Evolutionary conservation across 257 asterid species (phyloP).

Genomic region (Paulownia fortunei): DNA sequence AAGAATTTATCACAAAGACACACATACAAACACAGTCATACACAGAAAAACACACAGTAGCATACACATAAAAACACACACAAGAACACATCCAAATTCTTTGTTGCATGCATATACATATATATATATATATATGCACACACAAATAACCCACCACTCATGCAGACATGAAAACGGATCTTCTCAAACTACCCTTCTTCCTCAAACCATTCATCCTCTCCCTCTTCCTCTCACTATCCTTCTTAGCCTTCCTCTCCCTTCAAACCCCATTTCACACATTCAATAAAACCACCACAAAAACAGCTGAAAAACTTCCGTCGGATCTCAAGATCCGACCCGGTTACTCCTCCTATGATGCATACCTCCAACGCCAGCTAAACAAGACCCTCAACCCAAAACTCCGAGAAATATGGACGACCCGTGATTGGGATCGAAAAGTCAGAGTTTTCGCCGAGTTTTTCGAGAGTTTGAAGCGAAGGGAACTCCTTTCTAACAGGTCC

Average conservation of each 20-base stretch:
- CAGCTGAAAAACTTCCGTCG: slow-evolving; percentile 35
- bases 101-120: too few relatives aligned
- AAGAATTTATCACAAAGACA: too few relatives aligned
- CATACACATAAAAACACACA: too few relatives aligned
- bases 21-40: too few relatives aligned
- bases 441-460: slow-evolving; percentile 69
- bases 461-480: slow-evolving; percentile 45
- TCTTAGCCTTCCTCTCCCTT: slow-evolving; percentile 52
- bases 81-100: too few relatives aligned
- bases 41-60: too few relatives aligned
- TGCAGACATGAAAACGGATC: slow-evolving; percentile 54
- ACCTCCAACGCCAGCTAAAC: slow-evolving; percentile 83
- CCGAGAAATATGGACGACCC: slow-evolving; percentile 84
- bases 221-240: slow-evolving; percentile 46
- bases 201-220: slow-evolving; percentile 59
- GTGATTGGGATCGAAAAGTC: slow-evolving; percentile 89
- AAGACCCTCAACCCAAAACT: slow-evolving; percentile 91
- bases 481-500: slow-evolving; percentile 51
- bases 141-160: too few relatives aligned
- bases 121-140: too few relatives aligned
- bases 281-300: not conserved
- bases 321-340: slow-evolving; percentile 91
- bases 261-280: slow-evolving; percentile 42
- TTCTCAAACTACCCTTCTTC: slow-evolving; percentile 40
- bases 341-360: slow-evolving; percentile 75